Conservation (phyloP, 805 yeast species). For the Ogataea paradorogensis region DNA sequence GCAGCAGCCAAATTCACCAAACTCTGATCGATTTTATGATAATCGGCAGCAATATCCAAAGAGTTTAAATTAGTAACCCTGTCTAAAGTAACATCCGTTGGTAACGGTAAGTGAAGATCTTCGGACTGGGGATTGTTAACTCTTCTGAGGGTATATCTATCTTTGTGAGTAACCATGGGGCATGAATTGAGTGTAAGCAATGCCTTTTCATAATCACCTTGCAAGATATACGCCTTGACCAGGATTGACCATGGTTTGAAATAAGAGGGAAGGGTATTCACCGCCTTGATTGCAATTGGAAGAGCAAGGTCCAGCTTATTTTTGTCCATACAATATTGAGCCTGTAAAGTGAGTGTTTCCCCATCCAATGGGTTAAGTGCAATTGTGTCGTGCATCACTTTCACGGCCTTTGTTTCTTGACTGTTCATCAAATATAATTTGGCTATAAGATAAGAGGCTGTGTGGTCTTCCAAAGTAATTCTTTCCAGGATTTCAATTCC, state of each 20-base stretch:
- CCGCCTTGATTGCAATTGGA: conserved; percentile 59
- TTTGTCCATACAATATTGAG: conserved; percentile 54
- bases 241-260: conserved; percentile 71
- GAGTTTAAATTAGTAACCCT: conserved; percentile 70
- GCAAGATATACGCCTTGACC: conserved; percentile 58
- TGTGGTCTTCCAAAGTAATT: conserved; percentile 49
- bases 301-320: conserved; percentile 54
- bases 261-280: conserved; percentile 70
- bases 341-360: conserved; percentile 52
- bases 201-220: conserved; percentile 69
- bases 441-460: conserved; percentile 57
- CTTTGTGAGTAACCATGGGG: conserved; percentile 77
- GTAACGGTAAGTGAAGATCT: conserved; percentile 70
- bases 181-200: conserved; percentile 71
- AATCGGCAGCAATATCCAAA: conserved; percentile 62
- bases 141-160: conserved; percentile 59
- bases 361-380: conserved; percentile 50
- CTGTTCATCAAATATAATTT: conserved; percentile 50
- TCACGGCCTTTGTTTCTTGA: conserved; percentile 59
- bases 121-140: conserved; percentile 51
- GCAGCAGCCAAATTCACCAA: conserved; percentile 66
- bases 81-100: conserved; percentile 67
- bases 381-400: conserved; percentile 50
- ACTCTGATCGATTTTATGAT: conserved; percentile 58
- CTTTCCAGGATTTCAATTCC: conserved; percentile 59